Base-by-base conservation (phyloP, 1,139 yeast genomes). In the Nakaseomyces bracarensis region DNA sequence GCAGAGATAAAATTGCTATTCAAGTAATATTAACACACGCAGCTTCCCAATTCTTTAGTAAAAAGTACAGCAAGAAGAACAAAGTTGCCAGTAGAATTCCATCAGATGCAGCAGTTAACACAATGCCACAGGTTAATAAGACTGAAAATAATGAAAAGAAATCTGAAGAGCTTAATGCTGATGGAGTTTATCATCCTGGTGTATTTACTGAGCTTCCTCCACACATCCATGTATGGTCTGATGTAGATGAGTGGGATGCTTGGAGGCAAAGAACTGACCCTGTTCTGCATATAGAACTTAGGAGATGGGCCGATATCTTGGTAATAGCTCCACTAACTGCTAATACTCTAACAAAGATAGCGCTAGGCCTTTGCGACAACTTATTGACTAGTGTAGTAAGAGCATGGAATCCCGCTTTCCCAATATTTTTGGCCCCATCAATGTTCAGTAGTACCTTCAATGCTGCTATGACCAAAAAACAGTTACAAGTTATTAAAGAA, bases 361-460 rank as follows among this genome's bases (percentile, higher is more conserved):
- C 95, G 3, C 80, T 85, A 55, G 98, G 98, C 1, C 73, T 91
- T 29, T 82, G 95, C 44, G 96, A 91, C 63, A 91, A 91, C 58
- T 70, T 91, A 44, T 65, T 82, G 43, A 81, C 96, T 0, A 79
- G 87, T 14, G 84, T 87, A 30, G 72, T 89, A 7, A 71, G 97
- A 48, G 82, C 91, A 3, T 89, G 97, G 97, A 87, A 87, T 52
- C 94, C 95, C 1, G 76, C 77, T 42, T 77, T 79, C 44, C 96
- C 96, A 2, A 79, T 91, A 28, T 64, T 89, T 42, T 76, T 85
- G 37, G 97, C 97, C 0, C 97, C 98, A 1, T 96, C 97, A 1
- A 89, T 91, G 97, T 89, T 91, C 57, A 87, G 97, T 1, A 81
- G 83, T 55, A 89, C 91, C 91, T 91, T 87, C 63, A 85, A 91